Conservation (phyloP, 2,329 filamentous ascomycete species). For the Fusarium virguliforme region DNA sequence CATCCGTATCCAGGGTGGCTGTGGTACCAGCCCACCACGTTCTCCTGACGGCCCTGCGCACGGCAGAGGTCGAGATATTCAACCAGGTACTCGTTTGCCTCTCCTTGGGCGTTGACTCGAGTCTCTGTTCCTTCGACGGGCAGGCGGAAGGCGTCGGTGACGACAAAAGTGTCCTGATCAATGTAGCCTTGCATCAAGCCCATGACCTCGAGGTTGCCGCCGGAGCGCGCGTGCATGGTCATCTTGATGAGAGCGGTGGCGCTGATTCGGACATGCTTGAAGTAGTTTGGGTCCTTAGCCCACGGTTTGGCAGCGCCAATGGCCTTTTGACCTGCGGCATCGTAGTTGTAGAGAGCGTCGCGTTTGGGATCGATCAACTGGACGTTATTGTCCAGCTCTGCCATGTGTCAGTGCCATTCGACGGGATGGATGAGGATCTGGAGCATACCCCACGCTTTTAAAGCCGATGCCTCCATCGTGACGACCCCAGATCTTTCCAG, state of each 20-base stretch:
- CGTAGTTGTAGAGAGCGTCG: constrained; percentile 93
- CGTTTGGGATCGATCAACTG: constrained; percentile 87
- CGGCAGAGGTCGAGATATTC: constrained; percentile 84
- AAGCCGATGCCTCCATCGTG: constrained; percentile 53
- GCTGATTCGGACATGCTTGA: constrained; percentile 93
- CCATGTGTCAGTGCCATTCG: constrained; percentile 29
- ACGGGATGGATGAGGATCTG: neutral
- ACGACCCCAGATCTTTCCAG: constrained; percentile 31
- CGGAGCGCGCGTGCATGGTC: constrained; percentile 98
- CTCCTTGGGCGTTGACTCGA: constrained; percentile 93
- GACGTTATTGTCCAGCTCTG: constrained; percentile 91
- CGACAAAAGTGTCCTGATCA: constrained; percentile 85
- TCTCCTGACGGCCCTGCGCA: constrained; percentile 85
- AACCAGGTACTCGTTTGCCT: constrained; percentile 98
- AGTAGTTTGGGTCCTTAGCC: constrained; percentile 85
- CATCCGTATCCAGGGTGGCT: constrained; percentile 98
- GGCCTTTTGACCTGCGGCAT: constrained; percentile 76
- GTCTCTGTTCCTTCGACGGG: constrained; percentile 99
- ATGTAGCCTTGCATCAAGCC: constrained; percentile 98
- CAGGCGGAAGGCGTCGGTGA: constrained; percentile 93
- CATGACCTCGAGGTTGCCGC: constrained; percentile 95
- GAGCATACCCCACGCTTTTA: constrained; percentile 53
- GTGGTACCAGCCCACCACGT: constrained; percentile 98
- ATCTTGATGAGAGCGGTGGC: constrained; percentile 97
- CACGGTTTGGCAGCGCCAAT: constrained; percentile 80